These are phyloP conservation scores for Sanguinoderma infundibulare DNA, from an alignment of 1,284 basidiomycete species.

Conservation along the genomic window DNA sequence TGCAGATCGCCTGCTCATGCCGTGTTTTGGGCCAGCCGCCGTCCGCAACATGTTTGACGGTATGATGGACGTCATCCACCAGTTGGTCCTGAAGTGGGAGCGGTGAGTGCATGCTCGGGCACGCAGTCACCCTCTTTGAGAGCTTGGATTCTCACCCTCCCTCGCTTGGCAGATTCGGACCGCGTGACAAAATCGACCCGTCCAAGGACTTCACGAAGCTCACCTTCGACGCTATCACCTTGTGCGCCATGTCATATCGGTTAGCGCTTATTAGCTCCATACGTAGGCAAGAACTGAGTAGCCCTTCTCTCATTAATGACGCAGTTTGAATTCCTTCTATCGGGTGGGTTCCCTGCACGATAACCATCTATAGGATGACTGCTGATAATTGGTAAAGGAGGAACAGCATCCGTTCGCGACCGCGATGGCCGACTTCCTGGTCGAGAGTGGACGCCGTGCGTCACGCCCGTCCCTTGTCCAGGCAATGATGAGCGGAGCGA, in stretches of 20 bases:
- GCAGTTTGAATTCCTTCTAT: slow-evolving; percentile 34
- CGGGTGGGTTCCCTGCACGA: slow-evolving; percentile 2
- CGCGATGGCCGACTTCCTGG: slow-evolving; percentile 47
- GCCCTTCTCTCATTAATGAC: background rate
- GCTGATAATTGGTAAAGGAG: slow-evolving; percentile 26
- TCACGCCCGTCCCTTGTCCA: slow-evolving; percentile 42
- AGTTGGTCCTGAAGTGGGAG: slow-evolving; percentile 53
- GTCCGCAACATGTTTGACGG: slow-evolving; percentile 52
- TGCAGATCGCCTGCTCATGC: slow-evolving; percentile 54
- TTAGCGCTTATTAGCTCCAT: no score
- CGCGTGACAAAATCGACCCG: slow-evolving; percentile 46
- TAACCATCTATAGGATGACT: background rate
- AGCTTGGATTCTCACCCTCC: background rate
- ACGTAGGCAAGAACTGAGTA: no score
- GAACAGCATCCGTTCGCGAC: slow-evolving; percentile 46
- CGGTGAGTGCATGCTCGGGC: slow-evolving; percentile 39
- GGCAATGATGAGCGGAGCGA: slow-evolving; percentile 39
- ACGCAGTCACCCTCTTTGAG: background rate
- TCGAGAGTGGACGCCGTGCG: slow-evolving; percentile 41
- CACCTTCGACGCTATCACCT: slow-evolving; percentile 49
- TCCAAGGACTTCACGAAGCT: slow-evolving; percentile 52
- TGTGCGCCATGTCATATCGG: slow-evolving; percentile 51
- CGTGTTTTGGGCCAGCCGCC: slow-evolving; percentile 51
- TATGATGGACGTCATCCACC: slow-evolving; percentile 52
- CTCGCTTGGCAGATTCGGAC: slow-evolving; percentile 45